Evolutionary conservation across 2,329 filamentous ascomycete species (phyloP), one percentile per base, ranked within the genome.

Genomic region (Epichloe gansuensis): DNA sequence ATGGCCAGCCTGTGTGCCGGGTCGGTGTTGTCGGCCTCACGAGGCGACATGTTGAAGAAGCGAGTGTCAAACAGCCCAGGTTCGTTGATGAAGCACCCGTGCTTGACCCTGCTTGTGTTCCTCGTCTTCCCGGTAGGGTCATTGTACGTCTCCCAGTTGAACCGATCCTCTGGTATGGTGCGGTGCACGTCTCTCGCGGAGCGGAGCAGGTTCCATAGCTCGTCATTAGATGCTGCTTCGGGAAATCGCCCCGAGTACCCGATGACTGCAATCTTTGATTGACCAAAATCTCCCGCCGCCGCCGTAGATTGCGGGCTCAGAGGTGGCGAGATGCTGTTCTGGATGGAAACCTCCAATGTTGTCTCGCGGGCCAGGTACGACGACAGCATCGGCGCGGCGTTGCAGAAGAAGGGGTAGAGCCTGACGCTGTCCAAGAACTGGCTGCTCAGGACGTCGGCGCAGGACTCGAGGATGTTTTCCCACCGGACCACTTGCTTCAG

Each of bases 21-120:
- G 63, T 90, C 86, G 1, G 81, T 85, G 59, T 87, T 81, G 42
- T 77, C 75, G n/a, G 85, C 54, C 67, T 90, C 86, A 57, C 82
- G 76, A 3, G 86, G 85, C 43, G 84, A 88, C 77, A 90, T 88
- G 65, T 86, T 86, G 75, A 90, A 90, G 71, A 91, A 88, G 0
- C 78, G 73, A 4, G 83, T 78, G 61, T 91, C 86, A 60, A 90
- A 90, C 23, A 83, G 72, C 52, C 82, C 83, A 0, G 85, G 83
- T 52, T 86, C 74, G 39, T 87, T 77, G 52, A 87, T 65, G 59
- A 69, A 89, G 69, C 82, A 86, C 9, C 85, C 85, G 57, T 78
- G 86, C 3, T 78, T 80, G 2, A 81, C 84, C 61, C 82, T 76
- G 43, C 75, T 81, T 52, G 84, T 85, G 68, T 85, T 86, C 63